Conservation (phyloP, 2,329 filamentous ascomycete species). For the Exophiala alcalophila region DNA sequence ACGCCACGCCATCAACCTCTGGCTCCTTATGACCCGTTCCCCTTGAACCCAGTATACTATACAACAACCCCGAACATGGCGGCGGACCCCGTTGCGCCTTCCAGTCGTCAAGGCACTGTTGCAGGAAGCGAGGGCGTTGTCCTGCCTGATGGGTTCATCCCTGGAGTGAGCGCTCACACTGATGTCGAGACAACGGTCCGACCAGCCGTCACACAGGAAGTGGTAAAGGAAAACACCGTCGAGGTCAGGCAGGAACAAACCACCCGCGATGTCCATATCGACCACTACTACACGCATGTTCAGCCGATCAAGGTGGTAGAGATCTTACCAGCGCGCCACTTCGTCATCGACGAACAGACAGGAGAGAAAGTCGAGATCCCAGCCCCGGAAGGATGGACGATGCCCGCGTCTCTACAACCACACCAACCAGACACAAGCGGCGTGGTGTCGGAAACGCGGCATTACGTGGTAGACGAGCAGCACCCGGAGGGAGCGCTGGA, state of each 20-base stretch:
- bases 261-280: slow-evolving; percentile 37
- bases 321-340: slow-evolving; percentile 37
- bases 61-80: slow-evolving; percentile 13
- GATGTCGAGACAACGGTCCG: slow-evolving; percentile 12
- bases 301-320: slow-evolving; percentile 37
- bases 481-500: slow-evolving; percentile 26
- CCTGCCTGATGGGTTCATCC: slow-evolving; percentile 23
- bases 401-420: slow-evolving; percentile 22
- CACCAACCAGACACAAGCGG: slow-evolving; percentile 17
- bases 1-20: slow-evolving; percentile 21
- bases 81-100: slow-evolving; percentile 1
- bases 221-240: slow-evolving; percentile 29
- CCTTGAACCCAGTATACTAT: slow-evolving; percentile 22
- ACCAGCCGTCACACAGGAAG: slow-evolving; percentile 37
- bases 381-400: slow-evolving; percentile 25
- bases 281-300: slow-evolving; percentile 36
- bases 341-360: slow-evolving; percentile 28
- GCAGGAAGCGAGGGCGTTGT: slow-evolving; percentile 9
- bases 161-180: slow-evolving; percentile 19
- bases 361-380: slow-evolving; percentile 29
- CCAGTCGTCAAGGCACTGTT: background rate
- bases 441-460: slow-evolving; percentile 14
- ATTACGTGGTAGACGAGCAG: slow-evolving; percentile 29
- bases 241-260: slow-evolving; percentile 35
- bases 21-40: slow-evolving; percentile 24